phyloP scores from a whole-genome alignment of 2,329 filamentous ascomycete species.

The Aspergillus udagawae region DNA sequence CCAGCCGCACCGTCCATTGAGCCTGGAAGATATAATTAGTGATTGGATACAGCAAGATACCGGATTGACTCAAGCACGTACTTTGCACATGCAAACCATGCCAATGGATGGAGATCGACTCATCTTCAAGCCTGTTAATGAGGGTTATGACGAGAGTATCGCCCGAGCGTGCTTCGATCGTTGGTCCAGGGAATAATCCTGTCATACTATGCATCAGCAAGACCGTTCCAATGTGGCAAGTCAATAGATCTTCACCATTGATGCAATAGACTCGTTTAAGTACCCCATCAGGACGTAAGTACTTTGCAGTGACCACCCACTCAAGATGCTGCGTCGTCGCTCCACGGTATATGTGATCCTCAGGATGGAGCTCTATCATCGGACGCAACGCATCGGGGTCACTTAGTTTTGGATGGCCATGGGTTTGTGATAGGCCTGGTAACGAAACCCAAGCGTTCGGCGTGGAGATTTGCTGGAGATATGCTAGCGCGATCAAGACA shows the following conservation, averaged over 20 bases:
- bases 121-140: conserved; percentile 37
- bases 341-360: conserved; percentile 39
- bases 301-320: conserved; percentile 41
- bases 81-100: conserved; percentile 44
- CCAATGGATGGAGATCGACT: conserved; percentile 46
- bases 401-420: neutral
- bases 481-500: conserved; percentile 12
- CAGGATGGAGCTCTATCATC: conserved; percentile 36
- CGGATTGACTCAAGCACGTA: conserved; percentile 9
- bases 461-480: conserved; percentile 8
- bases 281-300: conserved; percentile 48
- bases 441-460: neutral
- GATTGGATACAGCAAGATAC: neutral
- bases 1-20: conserved; percentile 65
- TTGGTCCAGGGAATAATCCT: conserved; percentile 48
- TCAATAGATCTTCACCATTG: conserved; percentile 37
- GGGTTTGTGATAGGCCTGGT: neutral
- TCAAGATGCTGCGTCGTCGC: conserved; percentile 30
- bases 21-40: conserved; percentile 17
- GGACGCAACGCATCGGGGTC: conserved; percentile 13
- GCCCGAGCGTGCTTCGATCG: conserved; percentile 46
- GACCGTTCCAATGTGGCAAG: neutral
- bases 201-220: neutral
- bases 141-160: conserved; percentile 44
- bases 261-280: conserved; percentile 48